phyloP scores from a whole-genome alignment of 2,329 filamentous ascomycete genomes.

The Lachnellula subtilissima region DNA sequence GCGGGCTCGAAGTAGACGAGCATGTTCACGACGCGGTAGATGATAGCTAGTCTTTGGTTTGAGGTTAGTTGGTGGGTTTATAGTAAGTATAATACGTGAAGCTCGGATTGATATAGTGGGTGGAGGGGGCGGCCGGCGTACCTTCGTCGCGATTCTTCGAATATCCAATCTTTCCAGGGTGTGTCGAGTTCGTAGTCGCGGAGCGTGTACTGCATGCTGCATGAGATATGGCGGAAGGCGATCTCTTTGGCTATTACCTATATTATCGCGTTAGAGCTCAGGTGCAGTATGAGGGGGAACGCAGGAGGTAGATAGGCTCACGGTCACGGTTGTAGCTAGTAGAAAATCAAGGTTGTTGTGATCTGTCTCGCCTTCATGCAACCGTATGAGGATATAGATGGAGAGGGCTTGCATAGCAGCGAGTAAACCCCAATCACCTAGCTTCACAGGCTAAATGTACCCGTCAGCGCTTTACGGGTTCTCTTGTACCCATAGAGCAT shows the following conservation, averaged over 20 bases:
- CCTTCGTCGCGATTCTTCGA: slow-evolving; percentile 37
- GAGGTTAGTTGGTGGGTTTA: slow-evolving; percentile 11
- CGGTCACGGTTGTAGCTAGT: slow-evolving; percentile 33
- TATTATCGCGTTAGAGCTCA: slow-evolving; percentile 6
- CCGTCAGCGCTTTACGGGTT: slow-evolving; percentile 4
- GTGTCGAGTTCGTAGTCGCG: slow-evolving; percentile 21
- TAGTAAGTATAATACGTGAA: not conserved
- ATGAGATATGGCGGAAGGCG: slow-evolving; percentile 11
- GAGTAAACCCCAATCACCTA: slow-evolving; percentile 37
- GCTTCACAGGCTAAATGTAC: slow-evolving; percentile 24
- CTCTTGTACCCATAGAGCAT: not conserved
- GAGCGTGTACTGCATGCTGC: slow-evolving; percentile 14
- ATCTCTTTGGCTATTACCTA: slow-evolving; percentile 16
- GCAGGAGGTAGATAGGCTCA: slow-evolving; percentile 20
- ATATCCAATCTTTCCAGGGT: slow-evolving; percentile 39
- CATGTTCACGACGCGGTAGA: slow-evolving; percentile 39
- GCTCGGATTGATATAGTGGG: slow-evolving; percentile 1
- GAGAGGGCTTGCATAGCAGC: slow-evolving; percentile 40
- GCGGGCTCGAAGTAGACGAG: slow-evolving; percentile 40
- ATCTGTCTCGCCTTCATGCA: slow-evolving; percentile 41
- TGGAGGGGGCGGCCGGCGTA: slow-evolving; percentile 10
- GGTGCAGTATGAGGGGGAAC: slow-evolving; percentile 1
- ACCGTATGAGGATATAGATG: slow-evolving; percentile 39
- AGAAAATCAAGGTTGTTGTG: slow-evolving; percentile 39
- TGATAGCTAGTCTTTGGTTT: slow-evolving; percentile 33